Evolutionary conservation across 768 basidiomycete genomes (phyloP), one percentile per base, ranked within the genome.

Genomic region (Boletus rufocinnamomeus): DNA sequence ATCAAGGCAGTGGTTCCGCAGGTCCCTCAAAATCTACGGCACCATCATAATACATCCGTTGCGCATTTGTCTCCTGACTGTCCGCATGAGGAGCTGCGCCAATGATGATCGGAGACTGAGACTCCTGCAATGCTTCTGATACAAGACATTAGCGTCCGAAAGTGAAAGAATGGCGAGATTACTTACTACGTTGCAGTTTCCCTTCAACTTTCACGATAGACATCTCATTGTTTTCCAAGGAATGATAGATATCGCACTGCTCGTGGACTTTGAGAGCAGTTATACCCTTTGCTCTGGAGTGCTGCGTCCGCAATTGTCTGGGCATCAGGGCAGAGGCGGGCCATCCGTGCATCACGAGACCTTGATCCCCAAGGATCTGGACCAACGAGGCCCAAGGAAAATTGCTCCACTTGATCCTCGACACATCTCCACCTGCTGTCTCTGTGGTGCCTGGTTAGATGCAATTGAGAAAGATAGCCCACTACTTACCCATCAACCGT

Each of bases 291-390:
- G n/a, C n/a, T n/a, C n/a, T n/a, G n/a, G n/a, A n/a, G n/a, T n/a
- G n/a, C n/a, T n/a, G n/a, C n/a, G n/a, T n/a, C n/a, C n/a, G n/a
- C n/a, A n/a, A n/a, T n/a, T n/a, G n/a, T n/a, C n/a, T n/a, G n/a
- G n/a, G n/a, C n/a, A n/a, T n/a, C n/a, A n/a, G n/a, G n/a, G n/a
- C n/a, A n/a, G n/a, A n/a, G n/a, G n/a, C n/a, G n/a, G n/a, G n/a
- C n/a, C n/a, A n/a, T 38, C 57, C 57, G 19, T 27, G 28, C 32
- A 58, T 48, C 25, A 58, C 40, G 4, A 54, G 47, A n/a, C 46
- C 57, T 30, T 58, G 57, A 8, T 41, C 19, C 17, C 23, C 52
- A 13, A 54, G 21, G 16, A 58, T 49, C 14, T 40, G 38, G 7
- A 40, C 19, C 38, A 40, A n/a, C 1, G 7, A 40, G 38, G 38